phyloP scores from a whole-genome alignment of 164 flowering plant species.

The Piper betle region DNA sequence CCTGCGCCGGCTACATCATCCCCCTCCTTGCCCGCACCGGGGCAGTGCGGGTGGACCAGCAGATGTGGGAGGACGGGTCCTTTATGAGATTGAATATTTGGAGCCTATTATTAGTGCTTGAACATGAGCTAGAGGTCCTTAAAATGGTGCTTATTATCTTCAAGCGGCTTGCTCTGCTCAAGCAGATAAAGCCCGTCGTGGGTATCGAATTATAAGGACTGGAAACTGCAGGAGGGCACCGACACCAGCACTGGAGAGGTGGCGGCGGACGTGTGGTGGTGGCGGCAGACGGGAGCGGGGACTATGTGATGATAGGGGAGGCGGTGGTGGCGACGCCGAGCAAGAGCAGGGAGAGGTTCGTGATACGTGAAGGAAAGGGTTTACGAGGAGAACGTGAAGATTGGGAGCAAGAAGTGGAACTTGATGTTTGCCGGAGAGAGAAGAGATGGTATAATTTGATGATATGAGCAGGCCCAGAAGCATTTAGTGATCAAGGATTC shows the following conservation, averaged over 20 bases:
- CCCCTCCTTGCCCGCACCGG: constrained; percentile 47
- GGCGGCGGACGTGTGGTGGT: constrained; percentile 42
- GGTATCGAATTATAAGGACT: constrained; percentile 40
- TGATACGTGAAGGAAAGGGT: constrained; percentile 76
- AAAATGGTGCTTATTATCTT: too few relatives aligned
- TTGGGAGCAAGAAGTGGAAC: constrained; percentile 41
- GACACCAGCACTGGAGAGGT: constrained; percentile 18
- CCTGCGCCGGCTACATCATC: constrained; percentile 34
- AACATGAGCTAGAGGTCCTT: too few relatives aligned
- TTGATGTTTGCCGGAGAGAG: constrained; percentile 86
- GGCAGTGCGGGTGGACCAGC: constrained; percentile 24
- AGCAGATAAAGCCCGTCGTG: constrained; percentile 28
- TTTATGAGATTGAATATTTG: too few relatives aligned
- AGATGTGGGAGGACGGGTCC: constrained; percentile 41
- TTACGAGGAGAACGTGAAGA: constrained; percentile 71
- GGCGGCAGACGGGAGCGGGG: constrained; percentile 84
- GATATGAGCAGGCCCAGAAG: too few relatives aligned
- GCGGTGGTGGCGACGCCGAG: constrained; percentile 77
- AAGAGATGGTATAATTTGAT: too few relatives aligned
- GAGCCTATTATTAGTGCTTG: too few relatives aligned
- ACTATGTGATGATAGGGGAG: constrained; percentile 54
- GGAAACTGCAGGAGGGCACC: constrained; percentile 29
- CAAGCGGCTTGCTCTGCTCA: constrained; percentile 50
- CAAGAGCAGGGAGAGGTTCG: constrained; percentile 36
- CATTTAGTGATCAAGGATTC: too few relatives aligned